phyloP scores from a whole-genome alignment of 768 basidiomycete species.

The Mycena belliarum region DNA sequence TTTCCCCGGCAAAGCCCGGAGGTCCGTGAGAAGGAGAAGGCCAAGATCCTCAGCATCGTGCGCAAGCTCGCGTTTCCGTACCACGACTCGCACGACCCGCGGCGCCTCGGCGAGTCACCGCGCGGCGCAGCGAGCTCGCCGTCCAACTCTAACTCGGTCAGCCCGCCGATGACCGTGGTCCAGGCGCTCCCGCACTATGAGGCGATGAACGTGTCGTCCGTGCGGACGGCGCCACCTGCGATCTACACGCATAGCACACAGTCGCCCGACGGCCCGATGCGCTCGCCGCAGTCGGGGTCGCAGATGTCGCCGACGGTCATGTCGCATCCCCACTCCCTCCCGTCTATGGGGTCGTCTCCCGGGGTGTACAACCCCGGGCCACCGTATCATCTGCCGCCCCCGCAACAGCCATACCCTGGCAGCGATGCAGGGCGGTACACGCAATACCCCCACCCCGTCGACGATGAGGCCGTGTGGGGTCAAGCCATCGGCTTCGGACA shows the following conservation, averaged over 20 bases:
- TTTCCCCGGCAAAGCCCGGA: conserved; percentile 51
- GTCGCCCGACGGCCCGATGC: conserved; percentile 19
- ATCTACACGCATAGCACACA: conserved; percentile 21
- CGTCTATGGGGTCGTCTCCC: conserved; percentile 26
- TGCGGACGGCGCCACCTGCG: conserved; percentile 29
- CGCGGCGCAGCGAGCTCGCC: conserved; percentile 54
- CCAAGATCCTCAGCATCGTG: conserved; percentile 63
- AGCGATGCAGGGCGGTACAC: conserved; percentile 41
- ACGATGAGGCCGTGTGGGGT: conserved; percentile 73
- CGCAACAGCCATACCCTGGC: conserved; percentile 38
- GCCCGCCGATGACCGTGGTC: conserved; percentile 48
- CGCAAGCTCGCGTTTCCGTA: conserved; percentile 82
- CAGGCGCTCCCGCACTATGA: conserved; percentile 42
- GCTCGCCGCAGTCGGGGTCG: conserved; percentile 14
- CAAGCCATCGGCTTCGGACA: conserved; percentile 73
- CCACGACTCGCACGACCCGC: conserved; percentile 63
- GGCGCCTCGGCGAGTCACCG: conserved; percentile 49
- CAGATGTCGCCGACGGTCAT: conserved; percentile 27
- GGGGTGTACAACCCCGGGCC: conserved; percentile 22
- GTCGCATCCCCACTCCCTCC: conserved; percentile 25
- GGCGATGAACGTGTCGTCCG: conserved; percentile 30
- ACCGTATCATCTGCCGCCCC: conserved; percentile 23
- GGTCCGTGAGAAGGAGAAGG: conserved; percentile 59
- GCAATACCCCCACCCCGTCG: conserved; percentile 53
- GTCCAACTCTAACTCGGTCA: conserved; percentile 58